Percentiles rank a stretch among this genome's conserved stretches.
Conservation (phyloP, 2,329 filamentous ascomycete genomes). For the Paecilomyces niveus region DNA sequence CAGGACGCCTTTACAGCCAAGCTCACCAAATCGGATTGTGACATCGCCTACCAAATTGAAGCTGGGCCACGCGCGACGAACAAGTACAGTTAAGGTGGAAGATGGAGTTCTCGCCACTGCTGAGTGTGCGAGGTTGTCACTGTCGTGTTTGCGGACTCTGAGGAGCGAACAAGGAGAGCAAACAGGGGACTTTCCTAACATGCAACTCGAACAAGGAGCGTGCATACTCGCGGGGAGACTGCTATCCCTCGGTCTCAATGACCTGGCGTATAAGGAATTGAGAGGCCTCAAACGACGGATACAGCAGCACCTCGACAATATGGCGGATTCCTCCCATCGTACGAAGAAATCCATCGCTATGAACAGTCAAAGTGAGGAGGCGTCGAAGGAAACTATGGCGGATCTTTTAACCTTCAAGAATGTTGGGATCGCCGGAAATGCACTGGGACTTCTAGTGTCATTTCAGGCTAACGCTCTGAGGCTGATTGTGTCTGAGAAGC, state of each 20-base stretch:
- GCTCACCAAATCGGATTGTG: slow-evolving; percentile 21
- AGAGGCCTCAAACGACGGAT: slow-evolving; percentile 30
- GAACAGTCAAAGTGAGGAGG: slow-evolving; percentile 17
- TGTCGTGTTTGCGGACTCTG: slow-evolving; percentile 30
- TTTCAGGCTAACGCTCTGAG: slow-evolving; percentile 36
- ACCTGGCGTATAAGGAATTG: slow-evolving; percentile 36
- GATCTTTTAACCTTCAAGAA: slow-evolving; percentile 30
- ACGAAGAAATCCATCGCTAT: not conserved
- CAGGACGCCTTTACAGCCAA: slow-evolving; percentile 16
- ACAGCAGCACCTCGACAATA: slow-evolving; percentile 21
- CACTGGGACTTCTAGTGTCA: slow-evolving; percentile 27
- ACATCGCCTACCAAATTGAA: slow-evolving; percentile 18
- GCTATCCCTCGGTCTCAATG: slow-evolving; percentile 32
- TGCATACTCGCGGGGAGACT: slow-evolving; percentile 36
- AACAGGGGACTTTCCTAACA: slow-evolving; percentile 18
- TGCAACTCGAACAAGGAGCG: slow-evolving; percentile 37
- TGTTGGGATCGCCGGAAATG: slow-evolving; percentile 14
- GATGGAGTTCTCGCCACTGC: slow-evolving; percentile 24
- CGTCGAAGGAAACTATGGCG: slow-evolving; percentile 27
- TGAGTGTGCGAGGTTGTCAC: slow-evolving; percentile 33
- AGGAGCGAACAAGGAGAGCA: slow-evolving; percentile 21
- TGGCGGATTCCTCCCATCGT: not conserved
- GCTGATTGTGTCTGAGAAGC: slow-evolving; percentile 27
- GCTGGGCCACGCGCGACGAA: slow-evolving; percentile 4
- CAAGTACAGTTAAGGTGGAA: slow-evolving; percentile 7